Conservation (phyloP, 306 rosid species). For the Fagus sylvatica region DNA sequence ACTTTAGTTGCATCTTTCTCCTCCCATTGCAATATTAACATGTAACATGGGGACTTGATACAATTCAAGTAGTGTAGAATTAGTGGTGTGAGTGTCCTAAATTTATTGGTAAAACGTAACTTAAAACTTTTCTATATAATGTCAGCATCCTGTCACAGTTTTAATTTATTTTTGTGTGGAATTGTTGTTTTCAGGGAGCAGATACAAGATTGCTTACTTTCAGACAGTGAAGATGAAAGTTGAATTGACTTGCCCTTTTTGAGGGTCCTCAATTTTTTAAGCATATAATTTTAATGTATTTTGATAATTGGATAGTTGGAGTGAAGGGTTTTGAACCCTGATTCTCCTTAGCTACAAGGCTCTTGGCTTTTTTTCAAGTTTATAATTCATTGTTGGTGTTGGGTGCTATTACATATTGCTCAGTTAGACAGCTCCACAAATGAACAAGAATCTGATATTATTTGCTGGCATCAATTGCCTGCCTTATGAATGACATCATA, state of each 20-base stretch:
- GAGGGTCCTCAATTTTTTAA: conserved; percentile 12
- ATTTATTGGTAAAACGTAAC: neutral
- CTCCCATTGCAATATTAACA: neutral
- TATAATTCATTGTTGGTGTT: neutral
- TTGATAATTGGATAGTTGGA: no score
- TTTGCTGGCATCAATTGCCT: no score
- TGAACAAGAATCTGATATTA: no score
- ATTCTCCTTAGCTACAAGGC: no score
- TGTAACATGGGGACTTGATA: no score
- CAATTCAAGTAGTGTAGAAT: neutral
- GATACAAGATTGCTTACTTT: conserved; percentile 81
- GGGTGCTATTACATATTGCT: neutral
- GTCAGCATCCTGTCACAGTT: neutral
- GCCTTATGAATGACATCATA: neutral
- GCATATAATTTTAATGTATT: no score
- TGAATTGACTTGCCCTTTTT: conserved; percentile 20
- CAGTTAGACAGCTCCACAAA: neutral
- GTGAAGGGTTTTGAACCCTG: no score
- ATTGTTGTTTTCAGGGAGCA: conserved; percentile 71
- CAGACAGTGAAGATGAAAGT: conserved; percentile 68
- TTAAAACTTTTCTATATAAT: neutral
- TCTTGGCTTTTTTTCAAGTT: no score
- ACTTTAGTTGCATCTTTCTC: conserved; percentile 9
- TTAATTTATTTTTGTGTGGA: neutral
- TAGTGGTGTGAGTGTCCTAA: neutral